phyloP scores from a whole-genome alignment of 2,329 filamentous ascomycete species.

The Ceratocystis albifundus region DNA sequence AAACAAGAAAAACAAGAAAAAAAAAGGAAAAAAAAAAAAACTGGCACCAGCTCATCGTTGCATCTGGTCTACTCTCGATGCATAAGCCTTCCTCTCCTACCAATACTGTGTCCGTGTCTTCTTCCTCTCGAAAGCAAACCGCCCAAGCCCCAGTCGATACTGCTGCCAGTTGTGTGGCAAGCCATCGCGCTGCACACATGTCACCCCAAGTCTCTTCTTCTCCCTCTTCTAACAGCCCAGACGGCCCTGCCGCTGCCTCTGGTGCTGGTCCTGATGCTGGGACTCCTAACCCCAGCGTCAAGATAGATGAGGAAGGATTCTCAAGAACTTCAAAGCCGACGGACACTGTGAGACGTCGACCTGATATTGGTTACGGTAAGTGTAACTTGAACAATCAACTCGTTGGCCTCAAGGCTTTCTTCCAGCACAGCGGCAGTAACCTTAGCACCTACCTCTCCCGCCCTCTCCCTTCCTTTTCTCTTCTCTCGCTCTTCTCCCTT shows the following conservation, averaged over 20 bases:
- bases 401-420: background rate
- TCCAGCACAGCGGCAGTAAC: background rate
- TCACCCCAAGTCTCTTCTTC: background rate
- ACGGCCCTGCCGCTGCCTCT: background rate
- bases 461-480: background rate
- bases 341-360: slow-evolving; percentile 48
- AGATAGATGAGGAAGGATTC: slow-evolving; percentile 33
- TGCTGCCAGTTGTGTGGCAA: background rate
- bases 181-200: background rate
- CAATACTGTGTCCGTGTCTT: background rate
- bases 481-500: background rate
- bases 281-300: background rate
- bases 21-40: no score
- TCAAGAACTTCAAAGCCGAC: slow-evolving; percentile 48
- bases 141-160: background rate
- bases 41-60: background rate
- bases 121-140: background rate
- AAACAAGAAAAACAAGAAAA: no score
- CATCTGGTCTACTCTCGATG: slow-evolving; percentile 1
- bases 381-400: slow-evolving; percentile 8
- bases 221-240: background rate
- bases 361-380: slow-evolving; percentile 48
- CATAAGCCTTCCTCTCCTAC: slow-evolving; percentile 3
- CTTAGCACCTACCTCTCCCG: slow-evolving; percentile 19
- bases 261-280: background rate